These are phyloP conservation scores for Penicillium longicatenatum DNA, from an alignment of 495 filamentous ascomycete species.

Conservation along the genomic window DNA sequence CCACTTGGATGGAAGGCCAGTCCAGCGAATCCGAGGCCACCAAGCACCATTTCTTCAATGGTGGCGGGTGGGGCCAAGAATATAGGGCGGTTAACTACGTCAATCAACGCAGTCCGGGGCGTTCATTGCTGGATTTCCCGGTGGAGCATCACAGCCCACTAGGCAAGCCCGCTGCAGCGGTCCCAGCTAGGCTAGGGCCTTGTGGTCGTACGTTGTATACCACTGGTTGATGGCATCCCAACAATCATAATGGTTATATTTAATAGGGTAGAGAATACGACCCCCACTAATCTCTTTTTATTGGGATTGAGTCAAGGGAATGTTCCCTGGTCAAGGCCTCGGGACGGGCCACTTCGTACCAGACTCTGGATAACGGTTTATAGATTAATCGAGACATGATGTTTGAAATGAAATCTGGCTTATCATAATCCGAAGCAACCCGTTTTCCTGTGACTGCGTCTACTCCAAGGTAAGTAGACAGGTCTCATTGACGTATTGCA, in stretches of 20 bases:
- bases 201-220: not conserved
- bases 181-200: constrained; percentile 10
- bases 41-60: constrained; percentile 20
- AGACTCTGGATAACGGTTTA: constrained; percentile 25
- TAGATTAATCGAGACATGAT: not conserved
- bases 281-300: not conserved
- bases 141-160: constrained; percentile 24
- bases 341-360: constrained; percentile 34
- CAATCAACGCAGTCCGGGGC: constrained; percentile 10
- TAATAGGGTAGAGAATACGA: not conserved
- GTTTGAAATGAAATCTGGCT: no score
- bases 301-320: not conserved
- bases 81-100: constrained; percentile 13
- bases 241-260: not conserved
- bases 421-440: no score
- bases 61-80: constrained; percentile 18
- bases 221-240: constrained; percentile 4
- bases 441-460: no score
- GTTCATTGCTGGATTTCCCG: constrained; percentile 15
- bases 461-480: not conserved
- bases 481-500: constrained; percentile 2
- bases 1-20: constrained; percentile 18
- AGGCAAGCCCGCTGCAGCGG: constrained; percentile 12
- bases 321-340: constrained; percentile 14
- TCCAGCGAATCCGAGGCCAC: constrained; percentile 19